Evolutionary conservation across 1,284 basidiomycete genomes (phyloP).

Genomic region (Ustanciosporium gigantosporum): DNA sequence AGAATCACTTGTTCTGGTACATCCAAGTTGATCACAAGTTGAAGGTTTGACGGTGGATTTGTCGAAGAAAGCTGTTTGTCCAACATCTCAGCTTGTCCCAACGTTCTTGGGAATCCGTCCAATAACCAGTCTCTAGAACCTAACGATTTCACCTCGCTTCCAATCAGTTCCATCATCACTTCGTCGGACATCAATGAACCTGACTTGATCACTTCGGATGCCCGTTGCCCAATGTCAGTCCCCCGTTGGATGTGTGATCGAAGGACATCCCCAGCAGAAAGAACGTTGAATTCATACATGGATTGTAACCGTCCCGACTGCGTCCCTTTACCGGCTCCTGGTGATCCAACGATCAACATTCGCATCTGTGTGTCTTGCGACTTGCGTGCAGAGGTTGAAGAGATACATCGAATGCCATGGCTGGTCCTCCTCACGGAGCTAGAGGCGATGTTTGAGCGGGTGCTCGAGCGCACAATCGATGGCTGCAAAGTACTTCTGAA

Average conservation of each 20-base stretch:
- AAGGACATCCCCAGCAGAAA: conserved; percentile 55
- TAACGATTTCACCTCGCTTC: conserved; percentile 28
- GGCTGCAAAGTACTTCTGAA: too few relatives aligned
- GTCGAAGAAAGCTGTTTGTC: conserved; percentile 64
- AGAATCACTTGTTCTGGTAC: conserved; percentile 89
- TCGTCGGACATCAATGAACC: conserved; percentile 58
- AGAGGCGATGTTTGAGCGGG: too few relatives aligned
- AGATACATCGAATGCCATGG: conserved; percentile 4
- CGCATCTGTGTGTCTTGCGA: conserved; percentile 46
- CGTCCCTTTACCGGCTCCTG: conserved; percentile 59
- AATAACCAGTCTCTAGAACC: conserved; percentile 77
- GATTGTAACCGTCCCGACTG: conserved; percentile 46
- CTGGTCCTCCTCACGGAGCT: too few relatives aligned
- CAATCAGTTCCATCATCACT: conserved; percentile 56
- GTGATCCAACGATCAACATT: conserved; percentile 56
- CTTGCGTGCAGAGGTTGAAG: not conserved
- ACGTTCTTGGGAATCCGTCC: conserved; percentile 93
- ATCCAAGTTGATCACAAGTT: conserved; percentile 85
- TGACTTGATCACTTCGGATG: conserved; percentile 43
- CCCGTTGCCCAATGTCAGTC: conserved; percentile 47
- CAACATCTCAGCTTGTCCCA: conserved; percentile 83
- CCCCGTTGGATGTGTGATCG: conserved; percentile 44
- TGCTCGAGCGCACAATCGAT: too few relatives aligned
- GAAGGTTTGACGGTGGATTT: too few relatives aligned
- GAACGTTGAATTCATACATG: conserved; percentile 27